Percentiles rank a stretch among this genome's conserved stretches.
Conservation (phyloP, 2,329 filamentous ascomycete genomes). For the Fusarium solani-melongenae region DNA sequence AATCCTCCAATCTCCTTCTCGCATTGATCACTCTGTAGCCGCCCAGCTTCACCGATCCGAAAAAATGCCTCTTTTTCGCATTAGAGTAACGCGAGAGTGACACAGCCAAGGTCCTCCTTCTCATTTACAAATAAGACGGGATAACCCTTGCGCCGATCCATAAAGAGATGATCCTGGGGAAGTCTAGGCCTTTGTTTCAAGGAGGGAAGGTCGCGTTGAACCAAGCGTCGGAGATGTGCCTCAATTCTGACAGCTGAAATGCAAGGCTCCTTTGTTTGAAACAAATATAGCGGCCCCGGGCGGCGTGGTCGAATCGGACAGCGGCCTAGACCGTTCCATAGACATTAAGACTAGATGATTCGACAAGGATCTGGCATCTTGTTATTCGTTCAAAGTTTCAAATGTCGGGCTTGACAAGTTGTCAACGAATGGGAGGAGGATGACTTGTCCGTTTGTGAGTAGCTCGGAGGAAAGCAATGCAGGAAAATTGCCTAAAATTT, state of each 20-base stretch:
- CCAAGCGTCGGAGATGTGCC: conserved; percentile 7
- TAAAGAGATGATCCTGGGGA: neutral
- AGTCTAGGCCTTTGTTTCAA: neutral
- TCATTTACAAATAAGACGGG: conserved; percentile 4
- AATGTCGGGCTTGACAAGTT: neutral
- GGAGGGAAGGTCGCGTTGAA: neutral
- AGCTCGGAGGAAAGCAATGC: neutral
- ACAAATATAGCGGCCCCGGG: neutral
- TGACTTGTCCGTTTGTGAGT: neutral
- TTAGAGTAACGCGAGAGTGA: neutral
- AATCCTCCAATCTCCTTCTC: neutral
- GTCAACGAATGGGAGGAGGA: neutral
- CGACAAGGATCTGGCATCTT: neutral
- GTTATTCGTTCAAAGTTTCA: neutral
- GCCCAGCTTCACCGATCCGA: neutral
- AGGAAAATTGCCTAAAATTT: neutral
- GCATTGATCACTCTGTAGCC: neutral
- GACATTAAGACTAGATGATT: neutral
- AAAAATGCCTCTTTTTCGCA: neutral
- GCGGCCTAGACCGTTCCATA: neutral
- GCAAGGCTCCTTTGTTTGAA: neutral
- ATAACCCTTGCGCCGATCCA: neutral
- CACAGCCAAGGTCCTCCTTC: neutral
- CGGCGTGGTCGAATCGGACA: neutral
- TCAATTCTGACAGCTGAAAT: conserved; percentile 18